phyloP scores from a whole-genome alignment of 208 protist species.

The Trichomonas vaginalis region DNA sequence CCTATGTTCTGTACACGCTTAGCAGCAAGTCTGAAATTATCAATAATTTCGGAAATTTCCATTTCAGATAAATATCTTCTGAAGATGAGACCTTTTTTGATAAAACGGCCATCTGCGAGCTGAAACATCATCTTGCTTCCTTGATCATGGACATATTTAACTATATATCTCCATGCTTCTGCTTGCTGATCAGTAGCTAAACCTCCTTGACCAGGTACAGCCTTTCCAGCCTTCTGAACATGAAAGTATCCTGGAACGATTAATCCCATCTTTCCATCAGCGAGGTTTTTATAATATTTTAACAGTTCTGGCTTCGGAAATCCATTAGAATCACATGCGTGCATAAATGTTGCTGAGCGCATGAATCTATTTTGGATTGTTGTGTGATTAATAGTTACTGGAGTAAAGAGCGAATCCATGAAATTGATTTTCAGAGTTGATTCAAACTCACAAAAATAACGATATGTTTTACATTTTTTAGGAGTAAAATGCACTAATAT shows the following conservation, averaged over 20 bases:
- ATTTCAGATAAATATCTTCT: background rate
- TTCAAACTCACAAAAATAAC: no score
- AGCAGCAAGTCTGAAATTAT: background rate
- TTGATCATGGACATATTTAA: background rate
- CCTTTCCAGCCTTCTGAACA: background rate
- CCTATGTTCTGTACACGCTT: background rate
- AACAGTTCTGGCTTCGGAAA: background rate
- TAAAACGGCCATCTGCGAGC: background rate
- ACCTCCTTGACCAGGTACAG: background rate
- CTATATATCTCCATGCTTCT: background rate
- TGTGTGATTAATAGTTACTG: background rate
- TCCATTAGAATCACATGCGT: background rate
- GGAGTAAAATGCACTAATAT: no score
- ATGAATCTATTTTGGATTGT: background rate
- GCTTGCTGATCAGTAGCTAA: background rate
- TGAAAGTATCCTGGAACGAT: background rate
- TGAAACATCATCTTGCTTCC: background rate
- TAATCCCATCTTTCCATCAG: background rate
- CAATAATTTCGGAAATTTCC: background rate
- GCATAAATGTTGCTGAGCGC: background rate
- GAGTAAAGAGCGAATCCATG: background rate
- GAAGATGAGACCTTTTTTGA: background rate
- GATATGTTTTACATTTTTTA: no score
- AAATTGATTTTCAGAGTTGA: no score
- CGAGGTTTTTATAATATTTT: background rate